A percentile compares a stretch with the other conserved stretches of the same genome.
Conservation (phyloP, 2,329 filamentous ascomycete species). For the Dactylellina haptotyla region DNA sequence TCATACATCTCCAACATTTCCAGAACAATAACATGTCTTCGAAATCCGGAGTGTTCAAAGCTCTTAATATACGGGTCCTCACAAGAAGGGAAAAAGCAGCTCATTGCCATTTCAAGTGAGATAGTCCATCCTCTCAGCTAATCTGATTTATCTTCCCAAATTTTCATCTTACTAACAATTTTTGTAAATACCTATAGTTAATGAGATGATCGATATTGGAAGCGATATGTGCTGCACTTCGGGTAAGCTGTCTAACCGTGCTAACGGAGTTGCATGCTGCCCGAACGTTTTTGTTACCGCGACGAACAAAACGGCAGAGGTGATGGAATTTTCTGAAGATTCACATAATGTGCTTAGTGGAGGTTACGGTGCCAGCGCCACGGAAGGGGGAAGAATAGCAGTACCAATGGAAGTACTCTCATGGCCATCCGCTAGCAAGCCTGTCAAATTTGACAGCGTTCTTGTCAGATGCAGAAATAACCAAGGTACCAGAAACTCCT, state of each 20-base stretch:
- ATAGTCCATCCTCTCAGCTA: not conserved
- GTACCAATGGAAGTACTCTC: constrained; percentile 5
- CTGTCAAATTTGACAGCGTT: constrained; percentile 19
- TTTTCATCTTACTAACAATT: not conserved
- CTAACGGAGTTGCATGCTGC: constrained; percentile 1
- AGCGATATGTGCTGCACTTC: not conserved
- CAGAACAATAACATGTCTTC: not conserved
- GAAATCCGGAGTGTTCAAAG: constrained; percentile 19
- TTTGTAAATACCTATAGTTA: not conserved
- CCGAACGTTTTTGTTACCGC: constrained; percentile 7
- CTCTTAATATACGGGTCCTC: constrained; percentile 17
- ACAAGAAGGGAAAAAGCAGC: not conserved
- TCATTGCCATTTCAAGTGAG: constrained; percentile 11
- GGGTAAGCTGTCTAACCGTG: not conserved
- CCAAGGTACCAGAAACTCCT: not conserved
- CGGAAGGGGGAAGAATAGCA: constrained; percentile 2
- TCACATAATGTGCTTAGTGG: constrained; percentile 7
- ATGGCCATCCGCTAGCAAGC: constrained; percentile 1
- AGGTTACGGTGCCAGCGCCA: not conserved
- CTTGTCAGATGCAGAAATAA: constrained; percentile 18
- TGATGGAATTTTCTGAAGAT: constrained; percentile 7
- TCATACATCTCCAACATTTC: constrained; percentile 3
- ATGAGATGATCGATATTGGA: constrained; percentile 8
- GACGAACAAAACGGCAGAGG: not conserved
- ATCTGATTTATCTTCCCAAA: not conserved